Base-by-base conservation (phyloP, 805 yeast species). In the Kregervanrija fluxuum region DNA sequence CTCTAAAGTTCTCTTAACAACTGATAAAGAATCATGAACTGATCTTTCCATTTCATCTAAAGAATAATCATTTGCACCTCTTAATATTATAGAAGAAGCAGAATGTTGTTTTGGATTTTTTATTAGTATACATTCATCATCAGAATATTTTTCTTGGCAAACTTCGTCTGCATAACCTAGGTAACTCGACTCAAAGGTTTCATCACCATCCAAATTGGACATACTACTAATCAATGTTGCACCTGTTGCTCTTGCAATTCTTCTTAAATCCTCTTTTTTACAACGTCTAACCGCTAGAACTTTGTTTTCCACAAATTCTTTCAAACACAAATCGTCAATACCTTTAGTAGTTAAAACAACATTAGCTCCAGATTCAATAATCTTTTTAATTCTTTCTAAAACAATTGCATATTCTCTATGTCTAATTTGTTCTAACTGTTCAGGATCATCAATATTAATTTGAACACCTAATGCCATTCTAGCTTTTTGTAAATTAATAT, bases 11-110 rank as follows among this genome's bases (percentile, higher is more conserved):
- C 99, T 81, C 71, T 93, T 93, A 33, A 93, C 96, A 33, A 93
- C 99, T 38, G 88, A 81, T 52, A 93, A 73, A 2, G 98, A 86
- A 64, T 93, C 99, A 60, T 88, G 97, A 49, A 95, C 66, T 0
- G 98, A 89, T 67, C 99, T 80, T 69, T 93, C 96, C 98, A 95
- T 91, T 71, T 93, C 99, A 67, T 93, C 99, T 54, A 93, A 75
- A 35, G 95, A 82, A 65, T 85, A 93, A 64, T 93, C 93, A 64
- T 93, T 93, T 48, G 98, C 82, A 45, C 99, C 99, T 67, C 99
- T 84, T 57, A 93, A 73, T 50, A 93, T 80, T 54, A 93, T 86
- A 12, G 98, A 90, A 11, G 95, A 75, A 1, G 97, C 82, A 8
- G 96, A 85, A 66, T 89, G 96, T 38, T 89, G 86, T 57, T 84